Evolutionary conservation across 2,329 filamentous ascomycete species (phyloP).

Genomic region (Madurella fahalii): DNA sequence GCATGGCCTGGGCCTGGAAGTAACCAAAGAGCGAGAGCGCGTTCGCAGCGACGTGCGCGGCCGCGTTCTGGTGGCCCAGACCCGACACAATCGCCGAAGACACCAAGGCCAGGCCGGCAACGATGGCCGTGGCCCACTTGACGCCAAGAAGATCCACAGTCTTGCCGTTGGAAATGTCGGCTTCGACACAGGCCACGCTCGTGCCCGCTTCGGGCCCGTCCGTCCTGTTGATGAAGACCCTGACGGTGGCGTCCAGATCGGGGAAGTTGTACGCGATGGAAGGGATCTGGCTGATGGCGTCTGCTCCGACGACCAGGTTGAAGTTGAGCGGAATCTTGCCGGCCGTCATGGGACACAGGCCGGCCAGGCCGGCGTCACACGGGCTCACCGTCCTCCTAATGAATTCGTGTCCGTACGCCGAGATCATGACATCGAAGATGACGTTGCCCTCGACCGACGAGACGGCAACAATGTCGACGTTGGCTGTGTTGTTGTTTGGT

Average conservation of each 20-base stretch:
- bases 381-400: conserved; percentile 68
- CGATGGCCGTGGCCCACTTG: conserved; percentile 83
- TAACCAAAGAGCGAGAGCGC: conserved; percentile 91
- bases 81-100: conserved; percentile 87
- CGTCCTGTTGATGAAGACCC: conserved; percentile 73
- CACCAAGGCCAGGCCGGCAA: conserved; percentile 77
- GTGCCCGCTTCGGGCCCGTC: conserved; percentile 47
- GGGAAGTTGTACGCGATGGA: conserved; percentile 84
- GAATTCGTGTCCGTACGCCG: conserved; percentile 77
- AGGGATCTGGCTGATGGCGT: conserved; percentile 64
- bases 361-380: conserved; percentile 64
- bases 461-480: conserved; percentile 72
- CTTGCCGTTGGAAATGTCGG: conserved; percentile 82
- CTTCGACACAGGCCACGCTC: conserved; percentile 81
- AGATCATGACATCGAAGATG: conserved; percentile 68
- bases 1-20: conserved; percentile 90
- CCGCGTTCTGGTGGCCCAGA: conserved; percentile 87
- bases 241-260: conserved; percentile 83
- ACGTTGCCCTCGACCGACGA: conserved; percentile 81
- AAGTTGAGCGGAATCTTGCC: conserved; percentile 76
- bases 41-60: conserved; percentile 89
- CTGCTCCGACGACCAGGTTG: conserved; percentile 56
- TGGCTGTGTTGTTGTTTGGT: conserved; percentile 67
- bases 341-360: conserved; percentile 87
- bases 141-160: conserved; percentile 86